Evolutionary conservation across 2,329 filamentous ascomycete genomes (phyloP).

Genomic region (Esteya vermicola): DNA sequence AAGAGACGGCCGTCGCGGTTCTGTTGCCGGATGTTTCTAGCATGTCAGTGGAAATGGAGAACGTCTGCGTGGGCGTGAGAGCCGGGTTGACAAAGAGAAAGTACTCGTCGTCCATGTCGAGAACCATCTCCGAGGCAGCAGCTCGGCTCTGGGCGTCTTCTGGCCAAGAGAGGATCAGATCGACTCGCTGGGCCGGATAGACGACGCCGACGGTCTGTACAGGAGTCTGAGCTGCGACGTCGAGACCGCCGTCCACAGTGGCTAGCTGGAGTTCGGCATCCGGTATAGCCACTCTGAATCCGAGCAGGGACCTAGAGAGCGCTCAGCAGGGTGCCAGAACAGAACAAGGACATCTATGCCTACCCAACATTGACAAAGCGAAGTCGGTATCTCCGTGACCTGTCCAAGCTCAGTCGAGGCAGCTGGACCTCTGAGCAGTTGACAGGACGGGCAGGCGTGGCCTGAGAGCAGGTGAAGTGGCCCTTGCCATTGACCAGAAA

Average conservation of each 20-base stretch:
- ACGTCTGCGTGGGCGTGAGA: neutral
- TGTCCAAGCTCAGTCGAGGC: slow-evolving; percentile 10
- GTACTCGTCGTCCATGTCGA: slow-evolving; percentile 13
- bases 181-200: slow-evolving; percentile 12
- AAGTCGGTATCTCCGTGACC: slow-evolving; percentile 10
- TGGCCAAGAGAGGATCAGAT: slow-evolving; percentile 11
- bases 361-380: slow-evolving; percentile 13
- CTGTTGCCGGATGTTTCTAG: too few species aligned
- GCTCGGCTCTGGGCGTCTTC: neutral
- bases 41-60: neutral
- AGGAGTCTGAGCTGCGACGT: slow-evolving; percentile 2
- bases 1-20: too few species aligned
- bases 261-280: slow-evolving; percentile 10
- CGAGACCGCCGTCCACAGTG: slow-evolving; percentile 13
- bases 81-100: neutral
- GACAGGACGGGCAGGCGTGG: slow-evolving; percentile 26
- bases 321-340: neutral
- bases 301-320: slow-evolving; percentile 8
- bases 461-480: slow-evolving; percentile 28
- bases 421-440: slow-evolving; percentile 21
- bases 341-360: neutral
- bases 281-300: slow-evolving; percentile 9
- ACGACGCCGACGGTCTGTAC: slow-evolving; percentile 11
- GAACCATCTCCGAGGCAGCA: slow-evolving; percentile 5
- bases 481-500: slow-evolving; percentile 31